Evolutionary conservation across 116 monocot species (phyloP).

Genomic region (Phalaenopsis hybrid): DNA sequence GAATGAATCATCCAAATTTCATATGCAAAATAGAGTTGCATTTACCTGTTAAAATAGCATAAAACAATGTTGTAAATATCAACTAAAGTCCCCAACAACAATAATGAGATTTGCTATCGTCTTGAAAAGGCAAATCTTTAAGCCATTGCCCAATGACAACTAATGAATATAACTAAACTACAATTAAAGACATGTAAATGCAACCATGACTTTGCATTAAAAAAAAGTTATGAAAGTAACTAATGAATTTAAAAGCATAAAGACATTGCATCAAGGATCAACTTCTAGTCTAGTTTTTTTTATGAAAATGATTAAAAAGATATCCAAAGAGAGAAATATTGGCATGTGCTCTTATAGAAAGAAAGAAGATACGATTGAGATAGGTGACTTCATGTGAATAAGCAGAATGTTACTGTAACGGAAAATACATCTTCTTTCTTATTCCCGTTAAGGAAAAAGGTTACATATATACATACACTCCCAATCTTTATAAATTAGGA

Average conservation of each 20-base stretch:
- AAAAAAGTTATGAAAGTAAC: neutral
- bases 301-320: neutral
- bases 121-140: neutral
- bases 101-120: neutral
- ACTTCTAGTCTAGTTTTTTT: neutral
- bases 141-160: neutral
- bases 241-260: neutral
- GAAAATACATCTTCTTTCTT: no score
- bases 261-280: neutral
- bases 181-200: neutral
- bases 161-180: neutral
- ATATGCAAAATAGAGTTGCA: conserved; percentile 13
- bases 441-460: no score
- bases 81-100: neutral
- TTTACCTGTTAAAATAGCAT: conserved; percentile 39
- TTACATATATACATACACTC: no score
- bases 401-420: neutral
- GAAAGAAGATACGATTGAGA: neutral
- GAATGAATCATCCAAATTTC: conserved; percentile 15
- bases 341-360: neutral
- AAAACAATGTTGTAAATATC: neutral
- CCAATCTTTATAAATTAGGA: no score
- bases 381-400: neutral
- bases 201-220: neutral
- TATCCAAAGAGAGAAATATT: neutral